A percentile compares a stretch with the other conserved stretches of the same genome.
Conservation (phyloP, 163 green algal species). For the Scenedesmus sp. region DNA sequence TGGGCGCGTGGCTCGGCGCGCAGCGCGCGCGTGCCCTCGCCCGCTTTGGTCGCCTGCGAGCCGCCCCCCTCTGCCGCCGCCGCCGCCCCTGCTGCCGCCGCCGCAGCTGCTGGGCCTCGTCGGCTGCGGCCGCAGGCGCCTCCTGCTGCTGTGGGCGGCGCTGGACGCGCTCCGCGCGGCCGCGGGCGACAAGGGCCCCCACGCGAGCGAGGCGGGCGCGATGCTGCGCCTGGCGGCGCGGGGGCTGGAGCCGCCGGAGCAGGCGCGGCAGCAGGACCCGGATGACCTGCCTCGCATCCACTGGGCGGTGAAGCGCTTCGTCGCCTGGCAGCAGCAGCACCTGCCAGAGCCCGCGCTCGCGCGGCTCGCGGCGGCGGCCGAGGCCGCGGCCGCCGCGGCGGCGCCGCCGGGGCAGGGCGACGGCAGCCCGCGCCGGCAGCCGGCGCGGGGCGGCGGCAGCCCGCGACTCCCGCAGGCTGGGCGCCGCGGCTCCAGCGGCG, state of each 20-base stretch:
- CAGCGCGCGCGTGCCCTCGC: too few relatives aligned
- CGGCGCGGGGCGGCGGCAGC: too few relatives aligned
- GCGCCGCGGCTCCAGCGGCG: too few relatives aligned
- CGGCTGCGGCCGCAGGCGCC: conserved; percentile 68
- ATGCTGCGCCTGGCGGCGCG: conserved; percentile 34
- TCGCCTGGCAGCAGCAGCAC: conserved; percentile 34
- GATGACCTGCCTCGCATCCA: conserved; percentile 48
- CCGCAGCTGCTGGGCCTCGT: conserved; percentile 70
- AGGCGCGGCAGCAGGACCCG: conserved; percentile 51
- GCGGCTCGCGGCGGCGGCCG: too few relatives aligned
- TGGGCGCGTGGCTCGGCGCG: too few relatives aligned
- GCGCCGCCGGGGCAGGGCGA: too few relatives aligned
- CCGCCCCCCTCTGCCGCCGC: too few relatives aligned
- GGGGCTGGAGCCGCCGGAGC: conserved; percentile 66
- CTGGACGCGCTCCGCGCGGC: conserved; percentile 61
- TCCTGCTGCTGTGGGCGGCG: conserved; percentile 79
- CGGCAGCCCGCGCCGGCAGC: too few relatives aligned
- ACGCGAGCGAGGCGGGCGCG: background rate
- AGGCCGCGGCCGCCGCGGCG: background rate
- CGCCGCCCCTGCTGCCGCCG: background rate
- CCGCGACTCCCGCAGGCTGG: too few relatives aligned
- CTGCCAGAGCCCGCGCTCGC: too few relatives aligned
- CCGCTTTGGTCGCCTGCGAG: too few relatives aligned
- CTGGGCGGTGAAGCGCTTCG: conserved; percentile 49
- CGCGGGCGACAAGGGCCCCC: too few relatives aligned